A percentile compares a stretch with the other conserved stretches of the same genome.
phyloP scores from a whole-genome alignment of 371 early-diverging fungal species.

The Mucor mucedo region DNA sequence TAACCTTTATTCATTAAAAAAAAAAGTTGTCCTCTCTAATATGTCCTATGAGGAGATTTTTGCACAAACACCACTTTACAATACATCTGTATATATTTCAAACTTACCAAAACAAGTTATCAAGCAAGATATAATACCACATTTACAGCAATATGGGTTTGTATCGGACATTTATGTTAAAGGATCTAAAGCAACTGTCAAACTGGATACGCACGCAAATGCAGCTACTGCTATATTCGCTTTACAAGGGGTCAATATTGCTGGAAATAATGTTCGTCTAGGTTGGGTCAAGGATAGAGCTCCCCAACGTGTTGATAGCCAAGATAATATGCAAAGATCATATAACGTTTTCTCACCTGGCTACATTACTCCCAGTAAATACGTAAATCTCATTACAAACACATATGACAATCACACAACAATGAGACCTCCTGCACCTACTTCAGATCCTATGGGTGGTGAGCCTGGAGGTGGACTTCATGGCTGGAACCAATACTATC shows the following conservation, averaged over 20 bases:
- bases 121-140: slow-evolving; percentile 44
- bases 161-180: slow-evolving; percentile 78
- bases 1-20: neutral
- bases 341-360: slow-evolving; percentile 25
- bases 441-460: slow-evolving; percentile 13
- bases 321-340: slow-evolving; percentile 21
- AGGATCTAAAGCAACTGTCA: slow-evolving; percentile 78
- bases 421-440: slow-evolving; percentile 29
- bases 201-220: slow-evolving; percentile 85
- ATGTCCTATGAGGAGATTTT: slow-evolving; percentile 71
- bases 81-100: slow-evolving; percentile 85
- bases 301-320: slow-evolving; percentile 17
- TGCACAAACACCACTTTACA: slow-evolving; percentile 75
- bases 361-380: slow-evolving; percentile 17
- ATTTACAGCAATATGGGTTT: slow-evolving; percentile 77
- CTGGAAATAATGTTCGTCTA: slow-evolving; percentile 76
- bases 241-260: slow-evolving; percentile 73
- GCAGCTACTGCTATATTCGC: slow-evolving; percentile 86
- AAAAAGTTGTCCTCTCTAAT: slow-evolving; percentile 29
- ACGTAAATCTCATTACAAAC: slow-evolving; percentile 20
- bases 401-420: slow-evolving; percentile 21
- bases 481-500: slow-evolving; percentile 33
- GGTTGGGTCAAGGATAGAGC: slow-evolving; percentile 88
- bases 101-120: slow-evolving; percentile 69
- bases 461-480: slow-evolving; percentile 18